Evolutionary conservation across 2,329 filamentous ascomycete species (phyloP).

Genomic region (Aschersonia sp.): DNA sequence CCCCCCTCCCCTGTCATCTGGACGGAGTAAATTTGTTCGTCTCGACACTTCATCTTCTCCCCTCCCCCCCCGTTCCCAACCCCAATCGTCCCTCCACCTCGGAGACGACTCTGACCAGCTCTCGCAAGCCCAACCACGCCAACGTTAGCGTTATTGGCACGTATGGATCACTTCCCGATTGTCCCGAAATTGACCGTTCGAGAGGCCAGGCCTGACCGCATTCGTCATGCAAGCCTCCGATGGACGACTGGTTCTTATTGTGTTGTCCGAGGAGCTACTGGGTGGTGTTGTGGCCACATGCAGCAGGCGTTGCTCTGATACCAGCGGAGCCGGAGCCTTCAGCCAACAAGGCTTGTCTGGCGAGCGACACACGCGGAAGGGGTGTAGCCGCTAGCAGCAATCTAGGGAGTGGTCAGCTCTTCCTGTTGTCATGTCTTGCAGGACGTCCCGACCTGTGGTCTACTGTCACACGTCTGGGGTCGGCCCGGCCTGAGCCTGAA

Average conservation of each 20-base stretch:
- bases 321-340: too few relatives aligned
- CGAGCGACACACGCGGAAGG: too few relatives aligned
- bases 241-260: neutral
- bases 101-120: constrained; percentile 1
- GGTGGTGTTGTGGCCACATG: neutral
- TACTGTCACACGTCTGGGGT: constrained; percentile 3
- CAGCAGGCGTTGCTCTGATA: neutral
- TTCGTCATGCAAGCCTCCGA: neutral
- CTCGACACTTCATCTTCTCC: neutral
- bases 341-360: too few relatives aligned
- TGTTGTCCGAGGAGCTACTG: neutral
- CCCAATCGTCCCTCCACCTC: constrained; percentile 1
- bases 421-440: neutral
- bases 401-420: too few relatives aligned
- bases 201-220: neutral
- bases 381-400: too few relatives aligned
- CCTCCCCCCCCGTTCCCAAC: neutral
- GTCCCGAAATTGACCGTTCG: neutral
- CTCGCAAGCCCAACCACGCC: constrained; percentile 4
- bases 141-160: constrained; percentile 3
- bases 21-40: neutral
- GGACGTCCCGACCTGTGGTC: neutral
- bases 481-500: constrained; percentile 1
- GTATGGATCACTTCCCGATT: constrained; percentile 4
- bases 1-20: neutral